phyloP scores from a whole-genome alignment of 257 asterid species.

The Penstemon barbatus region DNA sequence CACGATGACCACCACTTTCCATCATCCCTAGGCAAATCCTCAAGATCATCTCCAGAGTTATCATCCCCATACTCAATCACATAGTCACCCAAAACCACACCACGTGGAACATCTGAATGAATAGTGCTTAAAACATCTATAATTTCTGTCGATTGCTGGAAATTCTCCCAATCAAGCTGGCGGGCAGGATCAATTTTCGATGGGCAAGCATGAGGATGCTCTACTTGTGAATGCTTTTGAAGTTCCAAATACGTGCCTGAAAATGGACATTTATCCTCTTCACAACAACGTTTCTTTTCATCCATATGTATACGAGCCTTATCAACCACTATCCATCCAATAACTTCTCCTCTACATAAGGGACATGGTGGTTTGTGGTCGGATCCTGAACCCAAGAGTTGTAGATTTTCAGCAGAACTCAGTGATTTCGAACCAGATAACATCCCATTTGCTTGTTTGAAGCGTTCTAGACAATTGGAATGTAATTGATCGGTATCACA shows the following conservation, averaged over 20 bases:
- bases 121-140: slow-evolving; percentile 82
- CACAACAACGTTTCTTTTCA: slow-evolving; percentile 69
- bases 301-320: slow-evolving; percentile 62
- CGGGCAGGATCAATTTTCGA: slow-evolving; percentile 83
- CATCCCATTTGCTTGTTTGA: slow-evolving; percentile 66
- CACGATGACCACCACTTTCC: slow-evolving; percentile 90
- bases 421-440: slow-evolving; percentile 40
- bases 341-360: slow-evolving; percentile 80
- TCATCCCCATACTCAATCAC: slow-evolving; percentile 87
- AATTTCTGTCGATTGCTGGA: slow-evolving; percentile 83
- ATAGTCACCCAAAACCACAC: slow-evolving; percentile 86
- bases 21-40: slow-evolving; percentile 60
- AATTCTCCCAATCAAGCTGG: slow-evolving; percentile 86
- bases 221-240: slow-evolving; percentile 61
- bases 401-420: slow-evolving; percentile 36
- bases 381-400: slow-evolving; percentile 32
- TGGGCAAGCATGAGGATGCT: slow-evolving; percentile 79
- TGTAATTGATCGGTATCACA: slow-evolving; percentile 81
- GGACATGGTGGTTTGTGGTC: slow-evolving; percentile 63
- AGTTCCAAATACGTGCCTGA: slow-evolving; percentile 68
- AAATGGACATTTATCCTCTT: slow-evolving; percentile 65
- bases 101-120: slow-evolving; percentile 79
- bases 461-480: slow-evolving; percentile 77
- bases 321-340: slow-evolving; percentile 70
- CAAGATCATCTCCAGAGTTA: slow-evolving; percentile 75